phyloP scores from a whole-genome alignment of 139 green algal genomes.

The Ulvella scutata region DNA sequence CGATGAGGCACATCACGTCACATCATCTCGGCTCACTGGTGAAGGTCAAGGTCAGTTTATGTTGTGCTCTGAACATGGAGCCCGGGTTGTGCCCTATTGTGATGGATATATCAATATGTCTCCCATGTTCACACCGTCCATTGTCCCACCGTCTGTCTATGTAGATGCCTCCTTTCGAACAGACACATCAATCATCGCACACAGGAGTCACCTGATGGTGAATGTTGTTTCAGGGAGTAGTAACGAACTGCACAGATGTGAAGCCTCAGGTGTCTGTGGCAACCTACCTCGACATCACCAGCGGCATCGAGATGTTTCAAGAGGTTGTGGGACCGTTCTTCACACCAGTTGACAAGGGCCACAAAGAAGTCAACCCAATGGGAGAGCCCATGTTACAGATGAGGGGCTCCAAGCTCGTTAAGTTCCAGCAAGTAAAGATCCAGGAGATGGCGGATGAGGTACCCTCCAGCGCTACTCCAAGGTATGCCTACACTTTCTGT shows the following conservation, averaged over 20 bases:
- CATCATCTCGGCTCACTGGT: conserved; percentile 76
- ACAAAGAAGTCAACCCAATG: conserved; percentile 19
- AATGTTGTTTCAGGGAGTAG: conserved; percentile 50
- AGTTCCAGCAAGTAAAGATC: conserved; percentile 80
- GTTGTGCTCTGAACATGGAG: neutral
- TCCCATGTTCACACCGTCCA: neutral
- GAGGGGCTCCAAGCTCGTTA: conserved; percentile 81
- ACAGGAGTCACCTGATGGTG: neutral
- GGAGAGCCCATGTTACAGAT: conserved; percentile 41
- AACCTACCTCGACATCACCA: conserved; percentile 85
- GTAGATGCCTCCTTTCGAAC: neutral
- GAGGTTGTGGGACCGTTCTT: conserved; percentile 35
- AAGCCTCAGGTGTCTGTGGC: conserved; percentile 80
- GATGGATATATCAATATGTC: neutral
- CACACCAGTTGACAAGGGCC: conserved; percentile 12
- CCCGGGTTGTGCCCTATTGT: neutral
- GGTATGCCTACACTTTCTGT: neutral
- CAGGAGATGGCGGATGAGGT: conserved; percentile 43
- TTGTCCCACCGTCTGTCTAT: neutral
- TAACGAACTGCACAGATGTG: conserved; percentile 85
- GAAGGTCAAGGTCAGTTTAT: conserved; percentile 33
- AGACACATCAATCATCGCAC: neutral
- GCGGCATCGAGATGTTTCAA: conserved; percentile 89
- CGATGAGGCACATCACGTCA: conserved; percentile 54
- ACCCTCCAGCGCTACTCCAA: neutral